Evolutionary conservation across 2,329 filamentous ascomycete species (phyloP), one percentile per base, ranked within the genome.

Genomic region (Tolypocladium ophioglossoides): DNA sequence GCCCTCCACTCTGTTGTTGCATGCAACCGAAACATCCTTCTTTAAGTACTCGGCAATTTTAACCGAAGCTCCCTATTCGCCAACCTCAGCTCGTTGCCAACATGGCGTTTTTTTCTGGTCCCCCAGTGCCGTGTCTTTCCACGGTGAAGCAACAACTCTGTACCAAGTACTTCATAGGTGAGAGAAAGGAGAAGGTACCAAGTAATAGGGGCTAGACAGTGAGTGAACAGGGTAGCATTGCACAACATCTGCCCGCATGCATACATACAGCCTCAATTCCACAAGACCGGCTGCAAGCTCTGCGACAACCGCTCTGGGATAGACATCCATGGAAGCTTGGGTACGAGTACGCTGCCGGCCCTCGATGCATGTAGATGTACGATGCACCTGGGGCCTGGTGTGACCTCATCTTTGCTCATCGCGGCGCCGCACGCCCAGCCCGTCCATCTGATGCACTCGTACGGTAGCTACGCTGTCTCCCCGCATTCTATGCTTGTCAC

Each of bases 1-100:
- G 6, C 27, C 7, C 51, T 35, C 51, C 51, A 52, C 51, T 48
- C 51, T 52, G 38, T 52, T 37, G 51, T 52, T 52, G 51, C 51
- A 52, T 39, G 40, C 30, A 34, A 27, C 38, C 51, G 35, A n/a
- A n/a, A 10, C 34, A 39, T 4, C 22, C 40, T 18, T 27, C 22
- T 1, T 27, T 18, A 12, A 22, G 16, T 16, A 22, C 40, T 24
- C 41, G 20, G 24, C 41, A 30, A 46, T 46, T 22, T 46, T 18
- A 46, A 11, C 7, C 41, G 27, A 8, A 10, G 41, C 7, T n/a
- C 24, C 41, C 41, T n/a, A 47, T 47, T 47, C 44, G 44, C 18
- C 27, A n/a, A 18, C 44, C 24, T 32, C 44, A 18, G 40, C 41
- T 46, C 18, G 9, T 3, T 4, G 44, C 24, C 18, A n/a, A 18